Base-by-base conservation (phyloP, 2,329 filamentous ascomycete genomes). In the Metarhizium brunneum region DNA sequence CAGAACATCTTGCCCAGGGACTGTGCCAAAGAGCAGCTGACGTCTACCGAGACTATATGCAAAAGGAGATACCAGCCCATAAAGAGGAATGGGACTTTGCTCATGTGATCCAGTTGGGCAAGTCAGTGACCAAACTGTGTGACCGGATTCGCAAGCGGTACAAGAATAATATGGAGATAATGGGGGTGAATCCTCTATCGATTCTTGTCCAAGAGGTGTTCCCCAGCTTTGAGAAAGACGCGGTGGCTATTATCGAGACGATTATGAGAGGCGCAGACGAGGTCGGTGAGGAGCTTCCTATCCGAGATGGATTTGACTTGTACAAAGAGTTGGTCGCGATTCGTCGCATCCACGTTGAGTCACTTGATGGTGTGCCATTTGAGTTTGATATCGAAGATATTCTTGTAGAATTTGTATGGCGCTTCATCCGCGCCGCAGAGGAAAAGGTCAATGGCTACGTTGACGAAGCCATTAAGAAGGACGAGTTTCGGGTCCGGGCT, bases 91-190 rank as follows among this genome's bases (percentile, higher is more conserved):
- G 94, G 92, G 84, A 96, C 62, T 92, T 95, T 68, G 87, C 82
- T 59, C 90, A 97, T 69, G 87, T 97, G 56, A 90, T 96, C 57
- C 84, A 92, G 65, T 81, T 99, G 29, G 91, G 92, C 16, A 90
- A 94, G 67, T 84, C 85, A 0, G 90, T 97, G 5, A 86, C 90
- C 51, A 91, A 89, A 61, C 78, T 96, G 36, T 90, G 88, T 60
- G 86, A 95, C 64, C 89, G 87, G 67, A 95, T 96, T 53, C 87
- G 91, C 69, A 97, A 97, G 73, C 84, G 92, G 51, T 99, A 96
- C 71, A 84, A 84, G 63, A 92, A 88, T 64, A 94, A 87, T 57
- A 90, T 90, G 1, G 86, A 90, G 59, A 88, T 97, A 57, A 87
- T 96, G 84, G 91, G 91, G 1, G 78, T 81, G 32, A 79, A 79